These are phyloP conservation scores for Leccinum subgranulosum DNA, from an alignment of 768 basidiomycete genomes.

Conservation along the genomic window DNA sequence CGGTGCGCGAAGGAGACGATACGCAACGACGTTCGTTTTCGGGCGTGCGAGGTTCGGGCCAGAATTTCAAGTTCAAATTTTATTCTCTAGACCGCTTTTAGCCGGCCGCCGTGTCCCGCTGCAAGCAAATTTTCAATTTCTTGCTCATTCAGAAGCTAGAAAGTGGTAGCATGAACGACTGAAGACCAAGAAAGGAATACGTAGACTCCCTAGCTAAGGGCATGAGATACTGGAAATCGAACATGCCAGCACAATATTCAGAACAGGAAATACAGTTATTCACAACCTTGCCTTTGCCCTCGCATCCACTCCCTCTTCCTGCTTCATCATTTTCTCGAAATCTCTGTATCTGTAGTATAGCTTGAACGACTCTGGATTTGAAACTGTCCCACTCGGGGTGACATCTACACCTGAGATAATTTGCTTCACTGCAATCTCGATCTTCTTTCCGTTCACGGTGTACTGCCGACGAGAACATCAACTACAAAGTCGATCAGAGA, in stretches of 20 bases:
- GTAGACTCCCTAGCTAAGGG: too few species aligned
- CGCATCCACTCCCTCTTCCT: slow-evolving; percentile 14
- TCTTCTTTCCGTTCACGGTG: slow-evolving; percentile 75
- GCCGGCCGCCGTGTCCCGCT: too few species aligned
- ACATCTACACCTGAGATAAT: slow-evolving; percentile 66
- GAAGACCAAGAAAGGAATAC: too few species aligned
- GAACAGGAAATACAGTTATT: neutral
- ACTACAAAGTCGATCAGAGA: neutral
- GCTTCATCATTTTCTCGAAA: slow-evolving; percentile 35
- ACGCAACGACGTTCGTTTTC: too few species aligned
- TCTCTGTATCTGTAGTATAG: slow-evolving; percentile 63
- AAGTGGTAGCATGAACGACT: too few species aligned
- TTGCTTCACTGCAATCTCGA: slow-evolving; percentile 77
- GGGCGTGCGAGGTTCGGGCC: too few species aligned
- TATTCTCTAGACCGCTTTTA: too few species aligned
- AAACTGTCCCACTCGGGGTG: slow-evolving; percentile 71
- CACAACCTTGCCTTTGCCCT: slow-evolving; percentile 13
- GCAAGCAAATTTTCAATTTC: too few species aligned
- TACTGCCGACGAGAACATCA: slow-evolving; percentile 43
- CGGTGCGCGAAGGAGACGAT: too few species aligned
- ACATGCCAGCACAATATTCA: neutral
- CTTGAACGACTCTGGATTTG: slow-evolving; percentile 65
- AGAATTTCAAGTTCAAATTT: too few species aligned
- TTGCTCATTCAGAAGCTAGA: too few species aligned
- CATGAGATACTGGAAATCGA: too few species aligned